Evolutionary conservation across 1,139 yeast genomes (phyloP), one percentile per base, ranked within the genome.

Genomic region (Scheffersomyces segobiensis): DNA sequence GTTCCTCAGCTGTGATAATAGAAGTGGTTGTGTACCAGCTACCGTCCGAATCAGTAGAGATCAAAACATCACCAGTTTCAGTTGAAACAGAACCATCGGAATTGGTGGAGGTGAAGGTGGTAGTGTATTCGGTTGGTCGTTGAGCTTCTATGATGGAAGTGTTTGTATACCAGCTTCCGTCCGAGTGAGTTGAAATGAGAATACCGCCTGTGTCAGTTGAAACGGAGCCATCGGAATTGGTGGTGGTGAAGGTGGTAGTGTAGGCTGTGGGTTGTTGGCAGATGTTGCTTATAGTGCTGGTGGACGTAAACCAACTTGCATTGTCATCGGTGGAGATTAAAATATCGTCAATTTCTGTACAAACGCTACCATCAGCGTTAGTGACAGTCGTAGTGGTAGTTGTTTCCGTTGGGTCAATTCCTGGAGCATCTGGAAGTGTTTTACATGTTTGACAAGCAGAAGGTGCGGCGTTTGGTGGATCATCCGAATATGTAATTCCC

Each of bases 391-490:
- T 48, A 24, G 50, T 48, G 1, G 24, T 14, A 12, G 50, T 48
- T 5, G 26, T 48, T 5, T 48, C 50, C 5, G 26, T 8, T 48
- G 50, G 50, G 6, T 48, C 50, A 14, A 24, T 48, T 7, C 50
- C 50, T 20, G 50, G 50, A 8, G 50, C 50, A 4, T 21, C 26
- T 20, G 50, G 50, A 20, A 24, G 26, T 6, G 12, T 60, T 50
- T 56, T 58, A 58, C 68, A 66, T 14, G 61, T 48, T n/a, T 22
- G 53, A 60, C 71, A 69, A 22, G 55, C 57, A n/a, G 66, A 52
- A 46, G 73, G 69, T 48, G 60, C 58, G 22, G 65, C 49, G 12
- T 49, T 24, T 32, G 71, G 70, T 24, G 63, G 60, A 17, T 69
- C 63, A 21, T 62, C 68, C n/a, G 56, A 58, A 53, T 68, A 67